Evolutionary conservation across 2,329 filamentous ascomycete species (phyloP).

Genomic region (Annulohypoxylon truncatum): DNA sequence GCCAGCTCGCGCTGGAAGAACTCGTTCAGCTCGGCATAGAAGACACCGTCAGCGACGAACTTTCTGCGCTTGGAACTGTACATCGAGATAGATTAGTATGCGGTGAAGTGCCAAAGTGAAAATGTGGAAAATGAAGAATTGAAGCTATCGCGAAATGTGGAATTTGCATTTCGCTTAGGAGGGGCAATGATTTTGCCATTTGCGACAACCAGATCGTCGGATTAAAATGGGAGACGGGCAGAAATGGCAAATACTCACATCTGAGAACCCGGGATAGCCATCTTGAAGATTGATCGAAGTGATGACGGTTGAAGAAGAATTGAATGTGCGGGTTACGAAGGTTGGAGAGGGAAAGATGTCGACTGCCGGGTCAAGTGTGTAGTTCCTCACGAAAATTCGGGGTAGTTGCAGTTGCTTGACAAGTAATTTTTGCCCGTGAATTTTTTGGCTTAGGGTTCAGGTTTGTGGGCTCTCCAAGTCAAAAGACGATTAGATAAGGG

Average conservation of each 20-base stretch:
- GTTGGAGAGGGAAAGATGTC: slow-evolving; percentile 36
- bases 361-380: slow-evolving; percentile 34
- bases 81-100: slow-evolving; percentile 39
- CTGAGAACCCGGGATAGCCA: slow-evolving; percentile 71
- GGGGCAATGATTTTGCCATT: slow-evolving; percentile 21
- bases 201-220: not conserved
- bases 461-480: slow-evolving; percentile 43
- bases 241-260: slow-evolving; percentile 61
- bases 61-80: slow-evolving; percentile 89
- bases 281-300: slow-evolving; percentile 59
- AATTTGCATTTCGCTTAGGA: slow-evolving; percentile 2
- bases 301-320: slow-evolving; percentile 52
- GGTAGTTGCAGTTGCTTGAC: slow-evolving; percentile 35
- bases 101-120: not conserved
- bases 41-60: slow-evolving; percentile 98
- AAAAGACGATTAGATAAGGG: slow-evolving; percentile 13
- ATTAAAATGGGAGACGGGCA: slow-evolving; percentile 5
- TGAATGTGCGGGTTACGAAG: slow-evolving; percentile 46
- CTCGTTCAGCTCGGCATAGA: slow-evolving; percentile 99
- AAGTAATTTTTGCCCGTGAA: slow-evolving; percentile 39
- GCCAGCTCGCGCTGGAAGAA: slow-evolving; percentile 99
- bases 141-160: slow-evolving; percentile 26
- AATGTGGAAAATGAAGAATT: not conserved
- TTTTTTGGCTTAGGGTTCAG: slow-evolving; percentile 49
- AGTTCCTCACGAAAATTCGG: slow-evolving; percentile 40